phyloP scores from a whole-genome alignment of 2,329 filamentous ascomycete genomes.

The Monilinia aucupariae region DNA sequence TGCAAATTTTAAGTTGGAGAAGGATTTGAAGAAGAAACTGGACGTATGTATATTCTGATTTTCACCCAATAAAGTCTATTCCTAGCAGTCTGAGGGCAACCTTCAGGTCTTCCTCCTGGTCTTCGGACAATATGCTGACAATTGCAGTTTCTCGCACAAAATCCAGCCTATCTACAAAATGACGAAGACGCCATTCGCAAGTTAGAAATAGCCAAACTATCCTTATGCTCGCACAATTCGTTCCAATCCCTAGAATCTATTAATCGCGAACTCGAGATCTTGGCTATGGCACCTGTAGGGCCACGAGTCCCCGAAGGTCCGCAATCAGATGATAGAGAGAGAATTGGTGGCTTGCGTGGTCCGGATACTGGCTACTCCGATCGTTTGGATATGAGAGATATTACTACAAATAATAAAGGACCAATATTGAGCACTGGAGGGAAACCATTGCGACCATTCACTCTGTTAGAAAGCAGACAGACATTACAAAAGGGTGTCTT shows the following conservation, averaged over 20 bases:
- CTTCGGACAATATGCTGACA: constrained; percentile 26
- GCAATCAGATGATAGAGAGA: constrained; percentile 42
- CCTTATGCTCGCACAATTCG: constrained; percentile 68
- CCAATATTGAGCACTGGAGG: constrained; percentile 74
- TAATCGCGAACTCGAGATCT: constrained; percentile 75
- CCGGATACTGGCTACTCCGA: constrained; percentile 57
- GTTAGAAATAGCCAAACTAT: constrained; percentile 70
- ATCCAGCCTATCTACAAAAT: constrained; percentile 56
- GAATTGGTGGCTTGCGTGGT: constrained; percentile 35
- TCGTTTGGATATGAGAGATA: constrained; percentile 62
- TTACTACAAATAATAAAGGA: constrained; percentile 48
- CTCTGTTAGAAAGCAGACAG: constrained; percentile 70
- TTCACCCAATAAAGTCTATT: constrained; percentile 16
- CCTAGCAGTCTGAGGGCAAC: background rate
- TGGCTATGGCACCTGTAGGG: constrained; percentile 63
- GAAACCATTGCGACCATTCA: constrained; percentile 87
- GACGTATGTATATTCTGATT: constrained; percentile 48
- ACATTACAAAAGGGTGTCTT: constrained; percentile 79
- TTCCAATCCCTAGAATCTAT: constrained; percentile 86
- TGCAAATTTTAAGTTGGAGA: constrained; percentile 76
- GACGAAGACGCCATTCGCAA: constrained; percentile 83
- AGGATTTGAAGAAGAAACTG: constrained; percentile 76
- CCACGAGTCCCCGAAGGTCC: constrained; percentile 42
- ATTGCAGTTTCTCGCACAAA: constrained; percentile 51
- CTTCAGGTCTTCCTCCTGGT: too few relatives aligned